Evolutionary conservation across 2,329 filamentous ascomycete genomes (phyloP).

Genomic region (Penicillium griseofulvum): DNA sequence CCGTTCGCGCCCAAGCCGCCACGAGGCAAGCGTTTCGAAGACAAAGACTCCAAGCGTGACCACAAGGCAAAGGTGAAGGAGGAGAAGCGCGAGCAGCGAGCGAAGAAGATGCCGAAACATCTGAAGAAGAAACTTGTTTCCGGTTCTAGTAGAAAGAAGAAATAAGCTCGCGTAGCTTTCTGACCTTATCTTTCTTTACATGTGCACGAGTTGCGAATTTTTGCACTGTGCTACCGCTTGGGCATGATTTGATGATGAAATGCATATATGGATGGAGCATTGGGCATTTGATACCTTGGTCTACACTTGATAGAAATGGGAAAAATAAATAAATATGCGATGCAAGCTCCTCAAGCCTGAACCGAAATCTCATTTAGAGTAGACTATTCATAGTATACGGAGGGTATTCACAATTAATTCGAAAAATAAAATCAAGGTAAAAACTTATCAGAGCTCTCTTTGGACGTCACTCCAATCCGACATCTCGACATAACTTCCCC

Average conservation of each 20-base stretch:
- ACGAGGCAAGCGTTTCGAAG: conserved; percentile 79
- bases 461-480: conserved; percentile 32
- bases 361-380: not conserved
- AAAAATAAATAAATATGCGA: conserved; percentile 4
- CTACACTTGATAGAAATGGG: conserved; percentile 20
- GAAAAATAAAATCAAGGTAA: not conserved
- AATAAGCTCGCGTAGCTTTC: conserved; percentile 24
- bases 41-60: conserved; percentile 83
- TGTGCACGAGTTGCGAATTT: conserved; percentile 14
- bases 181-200: conserved; percentile 13
- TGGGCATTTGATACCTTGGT: conserved; percentile 28
- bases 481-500: conserved; percentile 1
- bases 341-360: not conserved
- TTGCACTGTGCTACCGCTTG: conserved; percentile 16
- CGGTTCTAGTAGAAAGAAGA: conserved; percentile 35
- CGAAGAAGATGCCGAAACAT: conserved; percentile 95
- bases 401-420: not conserved
- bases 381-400: not conserved
- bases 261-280: conserved; percentile 30
- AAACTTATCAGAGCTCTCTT: conserved; percentile 45
- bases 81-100: conserved; percentile 87
- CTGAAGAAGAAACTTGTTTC: conserved; percentile 68
- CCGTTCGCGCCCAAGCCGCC: conserved; percentile 66
- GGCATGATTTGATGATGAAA: conserved; percentile 32
- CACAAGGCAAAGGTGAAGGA: conserved; percentile 94